phyloP scores from a whole-genome alignment of 2,329 filamentous ascomycete species.

The Seiridium unicorne region DNA sequence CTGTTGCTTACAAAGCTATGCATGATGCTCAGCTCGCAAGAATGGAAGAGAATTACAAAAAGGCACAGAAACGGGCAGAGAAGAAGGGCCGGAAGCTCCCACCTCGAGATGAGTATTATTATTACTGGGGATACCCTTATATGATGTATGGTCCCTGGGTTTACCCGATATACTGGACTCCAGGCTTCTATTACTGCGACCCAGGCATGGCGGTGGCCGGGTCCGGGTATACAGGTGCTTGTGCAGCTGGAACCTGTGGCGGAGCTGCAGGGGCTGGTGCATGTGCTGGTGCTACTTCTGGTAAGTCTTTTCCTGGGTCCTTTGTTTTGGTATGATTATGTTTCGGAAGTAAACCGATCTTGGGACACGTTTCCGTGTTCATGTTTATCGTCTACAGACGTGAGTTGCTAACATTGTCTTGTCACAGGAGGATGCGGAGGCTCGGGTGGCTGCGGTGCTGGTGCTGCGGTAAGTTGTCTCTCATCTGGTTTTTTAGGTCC shows the following conservation, averaged over 20 bases:
- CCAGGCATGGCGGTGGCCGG: slow-evolving; percentile 34
- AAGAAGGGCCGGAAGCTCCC: slow-evolving; percentile 49
- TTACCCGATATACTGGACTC: slow-evolving; percentile 39
- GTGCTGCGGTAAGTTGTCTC: slow-evolving; percentile 14
- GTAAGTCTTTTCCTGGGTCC: neutral
- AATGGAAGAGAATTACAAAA: slow-evolving; percentile 56
- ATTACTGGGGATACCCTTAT: slow-evolving; percentile 54
- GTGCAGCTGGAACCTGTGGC: slow-evolving; percentile 48
- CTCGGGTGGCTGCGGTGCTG: slow-evolving; percentile 25
- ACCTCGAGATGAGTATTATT: slow-evolving; percentile 45
- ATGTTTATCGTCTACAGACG: too few relatives aligned
- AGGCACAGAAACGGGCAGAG: slow-evolving; percentile 47
- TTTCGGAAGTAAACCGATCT: neutral
- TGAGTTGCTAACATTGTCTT: neutral
- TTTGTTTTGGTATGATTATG: neutral
- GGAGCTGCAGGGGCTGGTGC: slow-evolving; percentile 29
- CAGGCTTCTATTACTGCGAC: slow-evolving; percentile 44
- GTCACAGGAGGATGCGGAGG: slow-evolving; percentile 28
- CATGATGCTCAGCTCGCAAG: slow-evolving; percentile 27
- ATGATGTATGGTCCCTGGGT: slow-evolving; percentile 47
- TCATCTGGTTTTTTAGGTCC: neutral
- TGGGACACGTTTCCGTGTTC: neutral
- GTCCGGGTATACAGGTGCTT: slow-evolving; percentile 36
- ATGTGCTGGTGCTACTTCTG: slow-evolving; percentile 31
- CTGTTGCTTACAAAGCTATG: slow-evolving; percentile 35